Conservation (phyloP, 352 stramenopile genomes). For the Pythium brachiatum region DNA sequence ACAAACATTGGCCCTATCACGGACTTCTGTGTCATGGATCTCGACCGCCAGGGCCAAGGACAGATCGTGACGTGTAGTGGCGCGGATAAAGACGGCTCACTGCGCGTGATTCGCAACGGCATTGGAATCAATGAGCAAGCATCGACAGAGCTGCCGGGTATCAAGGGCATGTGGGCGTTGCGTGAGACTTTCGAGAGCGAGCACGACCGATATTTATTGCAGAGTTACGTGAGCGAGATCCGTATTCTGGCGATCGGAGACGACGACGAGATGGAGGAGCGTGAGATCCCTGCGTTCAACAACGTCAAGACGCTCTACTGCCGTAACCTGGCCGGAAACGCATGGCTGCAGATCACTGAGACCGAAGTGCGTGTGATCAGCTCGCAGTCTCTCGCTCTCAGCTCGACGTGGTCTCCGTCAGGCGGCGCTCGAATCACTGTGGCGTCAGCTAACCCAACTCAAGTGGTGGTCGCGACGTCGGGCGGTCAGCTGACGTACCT, state of each 20-base stretch:
- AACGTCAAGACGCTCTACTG: constrained; percentile 92
- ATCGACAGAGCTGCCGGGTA: constrained; percentile 93
- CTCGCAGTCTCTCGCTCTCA: constrained; percentile 54
- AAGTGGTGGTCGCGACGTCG: constrained; percentile 90
- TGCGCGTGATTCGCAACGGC: constrained; percentile 98
- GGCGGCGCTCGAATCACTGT: constrained; percentile 72
- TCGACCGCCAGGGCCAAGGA: constrained; percentile 92
- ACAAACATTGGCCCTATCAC: constrained; percentile 98
- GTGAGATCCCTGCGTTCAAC: constrained; percentile 82
- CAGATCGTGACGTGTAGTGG: constrained; percentile 97
- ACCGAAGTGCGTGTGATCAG: constrained; percentile 88
- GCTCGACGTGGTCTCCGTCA: constrained; percentile 79
- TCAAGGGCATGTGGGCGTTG: constrained; percentile 98
- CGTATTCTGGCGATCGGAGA: constrained; percentile 92
- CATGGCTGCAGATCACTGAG: constrained; percentile 95
- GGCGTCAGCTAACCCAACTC: constrained; percentile 84
- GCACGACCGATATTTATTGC: constrained; percentile 95
- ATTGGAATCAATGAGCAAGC: constrained; percentile 98
- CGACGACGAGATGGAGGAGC: constrained; percentile 91
- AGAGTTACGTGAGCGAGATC: constrained; percentile 96
- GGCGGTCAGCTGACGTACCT: constrained; percentile 92
- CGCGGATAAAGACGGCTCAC: constrained; percentile 92
- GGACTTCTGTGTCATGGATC: constrained; percentile 97
- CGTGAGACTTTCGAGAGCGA: constrained; percentile 80
- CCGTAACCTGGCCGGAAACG: constrained; percentile 87